Base-by-base conservation (phyloP, 140 eudicot genomes). In the Stevia rebaudiana region DNA sequence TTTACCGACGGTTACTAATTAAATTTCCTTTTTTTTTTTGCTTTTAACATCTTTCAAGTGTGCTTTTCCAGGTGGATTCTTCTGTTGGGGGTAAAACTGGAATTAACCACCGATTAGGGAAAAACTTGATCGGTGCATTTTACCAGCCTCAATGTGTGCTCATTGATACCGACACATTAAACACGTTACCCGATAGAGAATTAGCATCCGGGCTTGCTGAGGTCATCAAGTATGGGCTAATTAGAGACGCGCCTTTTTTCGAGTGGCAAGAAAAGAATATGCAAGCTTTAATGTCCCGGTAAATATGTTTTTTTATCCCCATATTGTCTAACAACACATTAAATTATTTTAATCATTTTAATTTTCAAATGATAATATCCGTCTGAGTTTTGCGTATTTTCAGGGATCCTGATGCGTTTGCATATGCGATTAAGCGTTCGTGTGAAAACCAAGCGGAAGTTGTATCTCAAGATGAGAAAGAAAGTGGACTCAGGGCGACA, bases 1-100 rank as follows among this genome's bases (percentile, higher is more conserved):
- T 37, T 17, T 25, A 1, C 11, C 8, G 46, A 55, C 31, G 24
- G 9, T 18, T 54, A 6, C 17, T 23, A 8, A 31, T 6, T 22
- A 18, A 15, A n/a, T n/a, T n/a, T n/a, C n/a, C n/a, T n/a, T 42
- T 22, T 17, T 61, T 1, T 40, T 31, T 22, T 1, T 25, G 54
- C 28, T 36, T 35, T 13, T 7, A 19, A 48, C 43, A 50, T 42
- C 68, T 40, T 61, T 11, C 50, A 39, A 44, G 35, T 71, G 15
- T 62, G 23, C 11, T 58, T 9, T 28, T 8, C 58, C 68, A 91
- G 98, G 99, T 94, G 52, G 99, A 94, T 79, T 94, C 99, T 65
- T 94, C 97, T 1, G 99, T 88, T 73, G 99, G 99, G 59, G 99
- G 97, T 4, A 94, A 88, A 81, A 94, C 97, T 30, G 99, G 99